phyloP scores from a whole-genome alignment of 108 stramenopile species.

The Nannochloropsis salina region DNA sequence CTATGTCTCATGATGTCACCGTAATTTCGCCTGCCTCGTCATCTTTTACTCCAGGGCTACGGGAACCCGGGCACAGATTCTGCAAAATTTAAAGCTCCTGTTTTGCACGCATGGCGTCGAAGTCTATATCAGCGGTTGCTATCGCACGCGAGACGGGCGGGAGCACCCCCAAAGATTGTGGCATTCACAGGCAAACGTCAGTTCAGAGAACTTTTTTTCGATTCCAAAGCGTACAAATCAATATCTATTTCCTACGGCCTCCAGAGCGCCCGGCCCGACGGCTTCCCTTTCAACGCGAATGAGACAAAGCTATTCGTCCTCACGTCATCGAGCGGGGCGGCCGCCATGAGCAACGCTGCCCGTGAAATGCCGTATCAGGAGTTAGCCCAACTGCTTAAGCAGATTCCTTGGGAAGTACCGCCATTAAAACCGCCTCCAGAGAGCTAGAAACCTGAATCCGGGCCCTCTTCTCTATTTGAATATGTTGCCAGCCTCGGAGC shows the following conservation, averaged over 20 bases:
- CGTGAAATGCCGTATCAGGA: constrained; percentile 36
- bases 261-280: constrained; percentile 38
- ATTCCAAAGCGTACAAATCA: constrained; percentile 10
- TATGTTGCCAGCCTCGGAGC: too few relatives aligned
- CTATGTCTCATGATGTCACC: background rate
- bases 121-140: constrained; percentile 33
- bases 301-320: constrained; percentile 36
- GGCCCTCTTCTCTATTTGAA: too few relatives aligned
- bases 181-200: constrained; percentile 44
- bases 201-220: constrained; percentile 42
- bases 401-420: background rate
- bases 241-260: constrained; percentile 30
- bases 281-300: constrained; percentile 37
- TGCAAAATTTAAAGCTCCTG: constrained; percentile 23
- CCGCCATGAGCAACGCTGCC: constrained; percentile 37
- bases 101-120: constrained; percentile 32
- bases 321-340: constrained; percentile 40
- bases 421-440: background rate
- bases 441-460: too few relatives aligned
- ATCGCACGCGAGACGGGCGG: constrained; percentile 36
- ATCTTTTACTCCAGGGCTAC: constrained; percentile 21
- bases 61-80: constrained; percentile 40
- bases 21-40: background rate
- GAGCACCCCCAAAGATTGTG: constrained; percentile 29
- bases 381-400: constrained; percentile 14